phyloP scores from a whole-genome alignment of 2,329 filamentous ascomycete species.

The Fusarium sterilihyphosum region DNA sequence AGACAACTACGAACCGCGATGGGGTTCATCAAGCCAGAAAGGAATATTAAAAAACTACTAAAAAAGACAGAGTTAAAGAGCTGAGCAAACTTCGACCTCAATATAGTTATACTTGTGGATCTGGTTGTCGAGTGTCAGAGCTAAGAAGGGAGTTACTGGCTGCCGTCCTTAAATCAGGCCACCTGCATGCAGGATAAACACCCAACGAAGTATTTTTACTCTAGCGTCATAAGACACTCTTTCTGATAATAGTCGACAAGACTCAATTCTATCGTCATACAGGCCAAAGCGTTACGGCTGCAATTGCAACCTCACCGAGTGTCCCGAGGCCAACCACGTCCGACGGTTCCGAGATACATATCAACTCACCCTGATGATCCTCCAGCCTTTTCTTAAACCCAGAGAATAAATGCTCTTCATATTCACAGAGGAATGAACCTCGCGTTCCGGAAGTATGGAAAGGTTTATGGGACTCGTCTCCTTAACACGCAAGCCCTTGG shows the following conservation, averaged over 20 bases:
- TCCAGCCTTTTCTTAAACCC: no score
- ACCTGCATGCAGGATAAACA: no score
- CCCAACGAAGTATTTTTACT: no score
- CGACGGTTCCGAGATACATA: not conserved
- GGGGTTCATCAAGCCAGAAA: no score
- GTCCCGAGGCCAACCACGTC: not conserved
- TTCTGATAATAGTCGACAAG: no score
- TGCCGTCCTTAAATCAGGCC: not conserved
- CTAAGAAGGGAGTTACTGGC: fast-evolving
- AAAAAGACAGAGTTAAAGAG: fast-evolving
- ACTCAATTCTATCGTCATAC: not conserved
- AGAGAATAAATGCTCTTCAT: no score
- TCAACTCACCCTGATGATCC: not conserved
- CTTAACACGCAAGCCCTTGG: not conserved
- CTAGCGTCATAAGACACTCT: no score
- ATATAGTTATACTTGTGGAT: not conserved
- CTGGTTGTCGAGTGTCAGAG: not conserved
- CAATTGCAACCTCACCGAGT: not conserved
- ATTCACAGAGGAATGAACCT: not conserved
- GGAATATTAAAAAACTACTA: no score
- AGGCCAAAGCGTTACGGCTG: not conserved
- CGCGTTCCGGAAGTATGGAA: not conserved
- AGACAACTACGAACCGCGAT: no score
- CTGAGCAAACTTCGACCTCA: fast-evolving
- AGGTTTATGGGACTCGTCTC: not conserved